Base-by-base conservation (phyloP, 2,329 filamentous ascomycete genomes). In the Periglandula ipomoeae region DNA sequence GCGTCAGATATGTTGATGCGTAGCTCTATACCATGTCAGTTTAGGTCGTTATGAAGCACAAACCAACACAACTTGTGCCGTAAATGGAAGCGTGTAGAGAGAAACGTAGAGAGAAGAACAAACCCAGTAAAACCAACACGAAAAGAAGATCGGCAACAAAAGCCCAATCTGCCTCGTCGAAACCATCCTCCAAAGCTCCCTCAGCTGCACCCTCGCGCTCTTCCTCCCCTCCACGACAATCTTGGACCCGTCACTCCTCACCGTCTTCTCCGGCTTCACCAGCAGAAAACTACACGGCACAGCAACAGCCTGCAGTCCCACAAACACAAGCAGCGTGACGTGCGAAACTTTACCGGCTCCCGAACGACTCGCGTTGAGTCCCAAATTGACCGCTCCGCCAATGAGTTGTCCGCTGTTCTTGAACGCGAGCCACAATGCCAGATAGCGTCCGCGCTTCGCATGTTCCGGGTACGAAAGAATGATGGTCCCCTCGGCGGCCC, bases 401-500 rank as follows among this genome's bases (percentile, higher is more conserved):
- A 88, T 65, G 13, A 88, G 82, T 59, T 87, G 84, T 0, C 84
- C 84, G 2, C 71, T 69, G 1, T 85, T 71, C 0, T 72, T 67
- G 53, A 69, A 77, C 0, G 69, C 72, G 4, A 87, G 70, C 85
- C 85, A 89, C 58, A 84, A 81, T 0, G 82, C 84, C 0, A 88
- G 67, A 17, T 81, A 78, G 15, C 74, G 74, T 0, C 81, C 82
- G 47, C 78, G 75, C 43, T 85, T 85, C 59, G 78, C 79, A 0
- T 83, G 82, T 56, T 88, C 84, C 0, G 84, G 84, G 54, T 89
- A 89, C 0, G 79, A 74, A 19, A 88, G 76, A 0, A 84, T 84
- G 49, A 89, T 85, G 0, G 85, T 84, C 1, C 82, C 82, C 64
- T 89, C 85, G 0, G 84, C 79, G 71, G 82, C 82, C 85, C 85